These are phyloP conservation scores for Trichosporon faecale DNA, from an alignment of 1,284 basidiomycete species.

Conservation along the genomic window DNA sequence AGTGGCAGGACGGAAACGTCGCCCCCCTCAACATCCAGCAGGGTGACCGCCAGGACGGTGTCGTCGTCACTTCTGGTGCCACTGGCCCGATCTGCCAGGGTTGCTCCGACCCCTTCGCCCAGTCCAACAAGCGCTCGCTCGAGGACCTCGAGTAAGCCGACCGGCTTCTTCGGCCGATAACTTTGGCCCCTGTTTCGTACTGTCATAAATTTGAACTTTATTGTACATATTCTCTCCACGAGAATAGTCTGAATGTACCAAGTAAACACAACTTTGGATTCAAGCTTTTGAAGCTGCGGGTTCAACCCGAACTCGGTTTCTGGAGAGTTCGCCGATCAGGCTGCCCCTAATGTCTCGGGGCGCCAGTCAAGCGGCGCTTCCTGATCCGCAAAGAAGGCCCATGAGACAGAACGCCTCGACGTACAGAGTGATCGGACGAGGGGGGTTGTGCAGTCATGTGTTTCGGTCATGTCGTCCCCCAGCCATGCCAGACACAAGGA, in stretches of 20 bases:
- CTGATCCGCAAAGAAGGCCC: no score
- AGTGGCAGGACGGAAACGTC: slow-evolving; percentile 7
- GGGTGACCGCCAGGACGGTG: slow-evolving; percentile 2
- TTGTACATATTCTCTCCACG: neutral
- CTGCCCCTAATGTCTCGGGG: no score
- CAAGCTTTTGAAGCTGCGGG: no score
- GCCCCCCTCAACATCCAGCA: slow-evolving; percentile 3
- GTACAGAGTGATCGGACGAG: neutral
- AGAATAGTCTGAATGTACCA: slow-evolving; percentile 2
- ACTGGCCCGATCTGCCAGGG: slow-evolving; percentile 3
- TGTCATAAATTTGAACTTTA: slow-evolving; percentile 1
- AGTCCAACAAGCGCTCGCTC: slow-evolving; percentile 1
- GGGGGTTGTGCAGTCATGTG: neutral
- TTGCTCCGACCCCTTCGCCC: slow-evolving; percentile 1
- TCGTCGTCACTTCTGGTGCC: neutral
- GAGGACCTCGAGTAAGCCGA: slow-evolving; percentile 1
- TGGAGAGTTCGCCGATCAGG: neutral
- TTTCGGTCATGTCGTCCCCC: neutral
- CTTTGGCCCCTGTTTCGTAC: neutral
- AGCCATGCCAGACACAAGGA: neutral
- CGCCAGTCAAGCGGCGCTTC: no score
- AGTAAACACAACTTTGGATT: neutral
- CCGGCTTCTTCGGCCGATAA: neutral
- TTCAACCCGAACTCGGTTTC: no score
- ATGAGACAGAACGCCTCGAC: no score